A percentile compares a stretch with the other conserved stretches of the same genome.
These are phyloP conservation scores for Mycosphaerelloides madeirae DNA, from an alignment of 2,329 filamentous ascomycete species.

Conservation along the genomic window DNA sequence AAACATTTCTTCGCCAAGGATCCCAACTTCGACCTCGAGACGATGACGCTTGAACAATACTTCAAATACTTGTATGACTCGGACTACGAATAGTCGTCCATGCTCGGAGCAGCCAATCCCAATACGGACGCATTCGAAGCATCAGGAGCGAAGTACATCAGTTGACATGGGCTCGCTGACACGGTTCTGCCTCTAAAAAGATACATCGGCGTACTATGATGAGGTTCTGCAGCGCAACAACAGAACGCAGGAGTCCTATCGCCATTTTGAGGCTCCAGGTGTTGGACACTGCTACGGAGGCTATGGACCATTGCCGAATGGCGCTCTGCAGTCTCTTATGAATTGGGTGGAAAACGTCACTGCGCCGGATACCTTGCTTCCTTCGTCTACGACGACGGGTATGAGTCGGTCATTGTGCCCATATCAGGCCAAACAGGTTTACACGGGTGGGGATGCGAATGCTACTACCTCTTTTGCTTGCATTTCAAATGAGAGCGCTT, in stretches of 20 bases:
- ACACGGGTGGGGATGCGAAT: neutral
- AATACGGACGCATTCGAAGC: constrained; percentile 35
- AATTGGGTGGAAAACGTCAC: constrained; percentile 29
- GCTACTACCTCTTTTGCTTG: neutral
- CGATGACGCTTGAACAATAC: constrained; percentile 4
- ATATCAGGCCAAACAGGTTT: neutral
- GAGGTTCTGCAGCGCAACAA: constrained; percentile 26
- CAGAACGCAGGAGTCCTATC: constrained; percentile 31
- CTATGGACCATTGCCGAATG: constrained; percentile 20
- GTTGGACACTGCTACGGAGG: constrained; percentile 35
- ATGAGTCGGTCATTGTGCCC: neutral
- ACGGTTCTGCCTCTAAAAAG: constrained; percentile 34
- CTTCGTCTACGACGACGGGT: neutral
- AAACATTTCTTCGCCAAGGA: constrained; percentile 1
- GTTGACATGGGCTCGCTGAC: constrained; percentile 40
- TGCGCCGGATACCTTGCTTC: constrained; percentile 16
- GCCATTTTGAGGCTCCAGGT: constrained; percentile 37
- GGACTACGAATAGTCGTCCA: constrained; percentile 24
- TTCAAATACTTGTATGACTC: constrained; percentile 6
- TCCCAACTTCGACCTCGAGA: neutral
- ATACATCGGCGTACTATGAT: constrained; percentile 35
- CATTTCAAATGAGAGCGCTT: too few species aligned
- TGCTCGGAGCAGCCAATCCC: constrained; percentile 35
- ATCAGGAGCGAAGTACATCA: constrained; percentile 39
- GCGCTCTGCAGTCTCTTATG: constrained; percentile 14